Conservation (phyloP, 2,329 filamentous ascomycete species). For the Fusarium albosuccineum region DNA sequence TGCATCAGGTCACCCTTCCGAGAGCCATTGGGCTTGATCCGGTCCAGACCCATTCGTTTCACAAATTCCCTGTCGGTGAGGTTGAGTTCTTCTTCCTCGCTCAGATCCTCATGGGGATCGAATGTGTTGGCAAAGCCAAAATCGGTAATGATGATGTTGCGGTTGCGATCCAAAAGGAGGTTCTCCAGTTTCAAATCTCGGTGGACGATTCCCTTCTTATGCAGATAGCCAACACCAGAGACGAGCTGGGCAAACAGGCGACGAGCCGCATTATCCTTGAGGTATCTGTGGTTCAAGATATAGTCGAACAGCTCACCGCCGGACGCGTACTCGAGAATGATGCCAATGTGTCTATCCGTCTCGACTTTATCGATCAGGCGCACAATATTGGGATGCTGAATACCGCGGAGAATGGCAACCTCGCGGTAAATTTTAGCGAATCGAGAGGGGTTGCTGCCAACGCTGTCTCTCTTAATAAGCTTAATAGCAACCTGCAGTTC, state of each 20-base stretch:
- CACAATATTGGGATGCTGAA: conserved; percentile 97
- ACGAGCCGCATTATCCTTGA: conserved; percentile 92
- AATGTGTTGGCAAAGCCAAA: conserved; percentile 99
- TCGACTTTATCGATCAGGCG: conserved; percentile 98
- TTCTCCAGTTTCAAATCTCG: conserved; percentile 98
- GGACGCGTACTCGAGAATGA: conserved; percentile 97
- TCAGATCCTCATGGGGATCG: conserved; percentile 86
- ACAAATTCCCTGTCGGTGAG: conserved; percentile 90
- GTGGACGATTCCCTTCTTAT: conserved; percentile 99
- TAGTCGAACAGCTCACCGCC: conserved; percentile 98
- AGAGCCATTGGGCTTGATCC: conserved; percentile 78
- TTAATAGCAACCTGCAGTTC: conserved; percentile 88
- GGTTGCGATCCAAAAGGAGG: conserved; percentile 91
- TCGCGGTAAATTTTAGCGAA: conserved; percentile 98
- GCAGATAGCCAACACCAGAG: conserved; percentile 95
- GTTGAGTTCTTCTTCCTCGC: conserved; percentile 90
- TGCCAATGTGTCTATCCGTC: conserved; percentile 96
- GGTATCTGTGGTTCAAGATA: conserved; percentile 94
- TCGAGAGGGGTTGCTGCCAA: conserved; percentile 88
- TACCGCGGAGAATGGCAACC: conserved; percentile 87
- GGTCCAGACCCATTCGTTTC: conserved; percentile 87
- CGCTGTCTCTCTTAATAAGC: conserved; percentile 90
- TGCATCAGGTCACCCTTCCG: conserved; percentile 97
- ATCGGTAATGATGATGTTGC: conserved; percentile 99
- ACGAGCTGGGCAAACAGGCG: conserved; percentile 95